Base-by-base conservation (phyloP, 441 rosid genomes). In the Omphalea diandra region DNA sequence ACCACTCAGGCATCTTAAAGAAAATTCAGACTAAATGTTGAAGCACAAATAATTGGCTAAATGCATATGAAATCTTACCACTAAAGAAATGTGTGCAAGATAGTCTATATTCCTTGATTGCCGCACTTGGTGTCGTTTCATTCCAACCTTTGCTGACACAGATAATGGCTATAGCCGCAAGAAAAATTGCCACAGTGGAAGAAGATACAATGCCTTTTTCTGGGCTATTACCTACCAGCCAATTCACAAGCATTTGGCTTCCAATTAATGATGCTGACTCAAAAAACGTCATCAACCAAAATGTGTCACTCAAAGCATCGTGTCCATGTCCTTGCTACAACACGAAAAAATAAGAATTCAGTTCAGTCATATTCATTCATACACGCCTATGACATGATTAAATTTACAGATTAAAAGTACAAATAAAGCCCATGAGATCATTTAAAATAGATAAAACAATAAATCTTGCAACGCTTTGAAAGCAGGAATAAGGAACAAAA, bases 211-310 rank as follows among this genome's bases (percentile, higher is more conserved):
- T 52, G 68, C 89, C 84, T 49, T 79, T 78, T 69, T 79, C 77
- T 71, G 82, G 75, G 74, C 77, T 64, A 55, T 56, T 73, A 71
- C 72, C 88, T 40, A 81, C 81, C 69, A 88, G 68, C 95, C 92
- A 89, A 80, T 93, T 95, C 3, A 85, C 77, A 62, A 93, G 87
- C 70, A 84, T 82, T 81, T 93, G 98, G 80, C 91, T 84, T 79
- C 90, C 92, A 61, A 90, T 81, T 43, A 86, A 84, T 56, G 92
- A 80, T 46, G 82, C 91, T 20, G 97, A 87, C 84, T 93, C 98
- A 17, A 90, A 81, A 67, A 90, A 88, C 59, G 87, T 84, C 98
- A 95, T 93, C 60, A 90, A 78, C 99, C 98, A 90, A 74, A 93
- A 93, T 27, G 88, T 87, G 62, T 89, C 96, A 58, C 75, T 87